Conservation (phyloP, 2,329 filamentous ascomycete genomes). For the Colletotrichum sp. region DNA sequence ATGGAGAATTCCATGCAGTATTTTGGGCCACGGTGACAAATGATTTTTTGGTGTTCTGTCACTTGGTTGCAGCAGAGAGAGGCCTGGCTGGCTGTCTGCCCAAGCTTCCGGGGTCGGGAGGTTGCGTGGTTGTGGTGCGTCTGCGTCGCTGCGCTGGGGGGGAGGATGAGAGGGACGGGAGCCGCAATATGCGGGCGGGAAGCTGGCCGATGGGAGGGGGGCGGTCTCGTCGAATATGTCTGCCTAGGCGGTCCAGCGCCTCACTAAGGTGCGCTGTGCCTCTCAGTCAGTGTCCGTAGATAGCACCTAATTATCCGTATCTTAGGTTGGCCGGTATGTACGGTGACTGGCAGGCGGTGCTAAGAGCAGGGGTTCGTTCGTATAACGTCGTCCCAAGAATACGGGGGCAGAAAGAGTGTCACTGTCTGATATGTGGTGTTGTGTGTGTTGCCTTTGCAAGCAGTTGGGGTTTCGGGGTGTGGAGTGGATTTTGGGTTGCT, state of each 20-base stretch:
- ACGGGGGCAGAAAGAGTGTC: not conserved
- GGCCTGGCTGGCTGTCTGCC: not conserved
- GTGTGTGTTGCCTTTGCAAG: not conserved
- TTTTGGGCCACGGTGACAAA: not conserved
- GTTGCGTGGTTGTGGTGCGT: not conserved
- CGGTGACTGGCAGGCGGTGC: not conserved
- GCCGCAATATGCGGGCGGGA: not conserved
- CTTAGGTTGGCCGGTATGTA: not conserved
- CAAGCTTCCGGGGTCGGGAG: not conserved
- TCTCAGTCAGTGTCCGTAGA: not conserved
- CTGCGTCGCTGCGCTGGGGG: not conserved
- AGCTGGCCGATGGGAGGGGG: not conserved
- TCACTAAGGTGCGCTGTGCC: not conserved
- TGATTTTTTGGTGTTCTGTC: not conserved
- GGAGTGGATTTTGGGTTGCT: not conserved
- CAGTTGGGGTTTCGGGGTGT: not conserved
- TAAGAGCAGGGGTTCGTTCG: constrained; percentile 15
- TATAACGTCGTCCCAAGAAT: constrained; percentile 7
- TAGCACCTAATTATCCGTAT: not conserved
- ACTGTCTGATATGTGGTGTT: not conserved
- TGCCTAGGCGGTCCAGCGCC: not conserved
- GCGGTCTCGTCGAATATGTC: not conserved
- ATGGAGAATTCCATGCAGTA: not conserved
- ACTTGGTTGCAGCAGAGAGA: not conserved
- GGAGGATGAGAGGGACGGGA: not conserved